phyloP scores from a whole-genome alignment of 768 basidiomycete species.

The Aureoboletus auriporus region DNA sequence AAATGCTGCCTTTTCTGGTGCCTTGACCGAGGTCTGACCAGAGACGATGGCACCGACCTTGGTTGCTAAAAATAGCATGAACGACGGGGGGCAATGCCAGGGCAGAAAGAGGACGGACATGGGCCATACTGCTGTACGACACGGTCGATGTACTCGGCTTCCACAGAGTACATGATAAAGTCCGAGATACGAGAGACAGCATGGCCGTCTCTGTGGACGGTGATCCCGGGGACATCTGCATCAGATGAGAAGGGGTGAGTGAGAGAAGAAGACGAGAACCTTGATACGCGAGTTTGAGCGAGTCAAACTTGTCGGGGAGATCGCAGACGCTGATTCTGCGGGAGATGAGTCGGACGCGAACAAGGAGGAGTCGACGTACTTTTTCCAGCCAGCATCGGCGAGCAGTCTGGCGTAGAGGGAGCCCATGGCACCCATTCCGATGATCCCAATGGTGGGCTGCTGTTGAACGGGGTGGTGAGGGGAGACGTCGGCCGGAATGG shows the following conservation, averaged over 20 bases:
- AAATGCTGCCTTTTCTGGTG: constrained; percentile 87
- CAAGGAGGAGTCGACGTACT: constrained; percentile 37
- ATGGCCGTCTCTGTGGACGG: constrained; percentile 76
- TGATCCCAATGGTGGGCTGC: constrained; percentile 84
- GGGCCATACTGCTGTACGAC: constrained; percentile 91
- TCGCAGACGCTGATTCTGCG: constrained; percentile 89
- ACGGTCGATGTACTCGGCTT: constrained; percentile 78
- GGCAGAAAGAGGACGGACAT: constrained; percentile 47
- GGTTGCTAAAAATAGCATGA: constrained; percentile 53
- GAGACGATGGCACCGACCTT: constrained; percentile 90
- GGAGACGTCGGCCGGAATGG: constrained; percentile 20
- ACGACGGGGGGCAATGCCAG: neutral
- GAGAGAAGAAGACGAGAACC: constrained; percentile 35
- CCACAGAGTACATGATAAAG: constrained; percentile 93
- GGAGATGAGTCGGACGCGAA: no score
- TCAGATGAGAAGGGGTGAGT: constrained; percentile 7
- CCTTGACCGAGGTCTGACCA: constrained; percentile 96
- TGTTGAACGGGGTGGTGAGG: constrained; percentile 36
- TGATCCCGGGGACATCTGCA: constrained; percentile 56
- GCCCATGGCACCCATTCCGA: constrained; percentile 99
- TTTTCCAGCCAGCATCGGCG: constrained; percentile 78
- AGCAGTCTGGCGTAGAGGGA: constrained; percentile 86
- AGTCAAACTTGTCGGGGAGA: constrained; percentile 65
- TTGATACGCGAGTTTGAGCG: constrained; percentile 55
- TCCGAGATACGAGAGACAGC: constrained; percentile 85